A percentile compares a stretch with the other conserved stretches of the same genome.
Evolutionary conservation across 345 rosid species (phyloP).

Genomic region (Punica granatum): DNA sequence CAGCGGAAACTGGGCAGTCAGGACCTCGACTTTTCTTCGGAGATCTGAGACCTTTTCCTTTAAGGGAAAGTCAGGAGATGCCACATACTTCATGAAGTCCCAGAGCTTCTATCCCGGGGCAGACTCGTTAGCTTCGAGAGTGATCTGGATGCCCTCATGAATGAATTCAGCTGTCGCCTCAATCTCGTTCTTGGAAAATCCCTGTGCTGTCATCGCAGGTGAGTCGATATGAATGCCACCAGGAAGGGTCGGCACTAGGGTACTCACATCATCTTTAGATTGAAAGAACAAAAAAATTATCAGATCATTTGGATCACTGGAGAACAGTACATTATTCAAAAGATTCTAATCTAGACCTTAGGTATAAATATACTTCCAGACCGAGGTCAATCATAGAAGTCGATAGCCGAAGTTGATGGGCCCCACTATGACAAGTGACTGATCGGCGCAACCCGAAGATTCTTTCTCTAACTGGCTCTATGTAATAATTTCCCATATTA

Average conservation of each 20-base stretch:
- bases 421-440: neutral
- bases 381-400: neutral
- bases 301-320: no score
- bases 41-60: conserved; percentile 43
- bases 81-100: conserved; percentile 64
- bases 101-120: conserved; percentile 65
- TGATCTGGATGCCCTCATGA: conserved; percentile 74
- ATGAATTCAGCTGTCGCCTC: conserved; percentile 58
- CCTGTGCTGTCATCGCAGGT: conserved; percentile 93
- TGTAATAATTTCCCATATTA: neutral
- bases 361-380: no score
- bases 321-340: neutral
- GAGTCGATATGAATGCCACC: conserved; percentile 93
- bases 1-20: conserved; percentile 64
- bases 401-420: neutral
- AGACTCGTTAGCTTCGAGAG: conserved; percentile 49
- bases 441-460: neutral
- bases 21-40: conserved; percentile 51
- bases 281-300: neutral
- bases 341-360: no score
- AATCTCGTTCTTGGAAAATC: conserved; percentile 69
- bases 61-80: conserved; percentile 50
- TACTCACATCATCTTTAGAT: conserved; percentile 68
- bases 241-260: conserved; percentile 68
- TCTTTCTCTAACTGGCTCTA: no score